phyloP scores from a whole-genome alignment of 768 basidiomycete genomes.

The Suillus alpinus region DNA sequence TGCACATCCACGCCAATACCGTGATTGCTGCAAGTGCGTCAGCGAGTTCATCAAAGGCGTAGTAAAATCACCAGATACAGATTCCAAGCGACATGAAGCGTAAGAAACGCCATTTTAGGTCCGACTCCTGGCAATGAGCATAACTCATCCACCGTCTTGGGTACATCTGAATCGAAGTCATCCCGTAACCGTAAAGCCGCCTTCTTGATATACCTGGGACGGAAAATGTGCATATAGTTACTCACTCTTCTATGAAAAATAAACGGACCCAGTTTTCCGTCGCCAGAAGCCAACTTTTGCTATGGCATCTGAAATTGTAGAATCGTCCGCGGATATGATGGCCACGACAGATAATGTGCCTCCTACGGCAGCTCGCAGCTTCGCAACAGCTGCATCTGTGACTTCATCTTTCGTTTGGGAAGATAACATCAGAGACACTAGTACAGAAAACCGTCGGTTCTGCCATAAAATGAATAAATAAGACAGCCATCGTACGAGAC shows the following conservation, averaged over 20 bases:
- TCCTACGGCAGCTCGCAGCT: conserved; percentile 70
- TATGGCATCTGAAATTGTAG: conserved; percentile 71
- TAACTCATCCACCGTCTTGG: conserved; percentile 83
- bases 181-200: conserved; percentile 68
- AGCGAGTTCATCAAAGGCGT: background rate
- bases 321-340: conserved; percentile 60
- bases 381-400: conserved; percentile 73
- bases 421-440: conserved; percentile 92
- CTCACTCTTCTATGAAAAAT: background rate
- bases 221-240: background rate
- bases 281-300: conserved; percentile 93
- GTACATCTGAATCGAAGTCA: conserved; percentile 80
- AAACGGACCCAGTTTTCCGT: conserved; percentile 72
- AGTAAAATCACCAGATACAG: conserved; percentile 38
- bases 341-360: conserved; percentile 77
- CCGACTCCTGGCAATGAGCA: conserved; percentile 90
- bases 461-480: conserved; percentile 25
- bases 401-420: conserved; percentile 95
- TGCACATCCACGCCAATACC: conserved; percentile 97
- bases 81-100: conserved; percentile 83
- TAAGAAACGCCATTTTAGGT: conserved; percentile 93
- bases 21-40: conserved; percentile 51
- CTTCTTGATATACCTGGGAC: conserved; percentile 65
- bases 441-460: conserved; percentile 80
- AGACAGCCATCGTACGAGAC: background rate